Base-by-base conservation (phyloP, 2,329 filamentous ascomycete species). In the Blastomyces parvus region DNA sequence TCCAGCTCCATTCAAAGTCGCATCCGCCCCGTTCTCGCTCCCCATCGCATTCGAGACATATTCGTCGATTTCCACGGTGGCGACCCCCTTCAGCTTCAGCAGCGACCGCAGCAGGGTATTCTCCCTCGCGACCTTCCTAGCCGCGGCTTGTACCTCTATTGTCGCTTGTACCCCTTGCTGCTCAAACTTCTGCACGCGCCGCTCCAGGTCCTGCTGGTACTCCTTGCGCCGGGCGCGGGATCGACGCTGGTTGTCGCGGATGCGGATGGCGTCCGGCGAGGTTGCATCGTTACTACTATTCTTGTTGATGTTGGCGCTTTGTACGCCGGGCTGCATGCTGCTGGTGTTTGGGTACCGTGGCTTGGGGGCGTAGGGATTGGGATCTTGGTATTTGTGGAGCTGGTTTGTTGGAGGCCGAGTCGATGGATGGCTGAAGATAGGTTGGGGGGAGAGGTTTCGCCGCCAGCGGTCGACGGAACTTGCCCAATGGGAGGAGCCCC, bases 161-260 rank as follows among this genome's bases (percentile, higher is more conserved):
- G 86, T 87, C 3, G 87, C 88, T 69, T 88, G 83, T 59, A 88
- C 81, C 22, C 88, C 88, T 40, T 82, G 78, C 46, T 83, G 79
- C 72, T 91, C 86, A 71, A 83, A 89, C 61, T 77, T 76, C 57
- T 85, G 82, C 63, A 88, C 76, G 64, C 84, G 85, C 59, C 81
- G 77, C 74, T 91, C 88, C 36, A 91, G 81, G 62, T 88, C 86
- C 65, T 85, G 80, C 48, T 90, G 77, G 71, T 91, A 90, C 70
- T 90, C 87, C 77, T 88, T 89, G 66, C 86, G 82, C 44, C 88
- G 83, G 56, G 87, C 87, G 61, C 89, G 85, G n/a, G 86, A 90
- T 66, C 88, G 85, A 63, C 88, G 82, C 72, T 91, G 89, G 70
- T 91, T 92, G 69, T 91, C 87, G 67, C 88, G 83, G 67, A 91